Evolutionary conservation across 768 basidiomycete genomes (phyloP).

Genomic region (Termitomyces sp.): DNA sequence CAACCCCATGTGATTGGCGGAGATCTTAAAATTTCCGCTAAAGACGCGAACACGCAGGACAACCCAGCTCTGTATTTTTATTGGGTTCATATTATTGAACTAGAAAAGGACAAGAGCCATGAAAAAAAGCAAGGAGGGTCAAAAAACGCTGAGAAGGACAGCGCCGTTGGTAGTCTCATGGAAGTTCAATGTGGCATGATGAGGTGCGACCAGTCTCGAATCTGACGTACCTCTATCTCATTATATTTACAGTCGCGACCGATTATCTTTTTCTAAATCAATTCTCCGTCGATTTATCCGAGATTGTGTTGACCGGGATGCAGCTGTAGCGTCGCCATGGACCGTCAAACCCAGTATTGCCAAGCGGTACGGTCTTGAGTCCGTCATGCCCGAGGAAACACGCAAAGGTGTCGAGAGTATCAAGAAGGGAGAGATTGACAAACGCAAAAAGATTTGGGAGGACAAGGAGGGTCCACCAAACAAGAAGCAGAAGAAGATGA

Average conservation of each 20-base stretch:
- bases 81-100: constrained; percentile 81
- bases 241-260: constrained; percentile 71
- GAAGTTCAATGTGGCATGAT: constrained; percentile 79
- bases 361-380: constrained; percentile 78
- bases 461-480: constrained; percentile 80
- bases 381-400: constrained; percentile 83
- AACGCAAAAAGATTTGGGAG: constrained; percentile 88
- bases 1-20: constrained; percentile 69
- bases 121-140: constrained; percentile 53
- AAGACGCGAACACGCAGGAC: constrained; percentile 70
- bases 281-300: constrained; percentile 95
- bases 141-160: constrained; percentile 52
- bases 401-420: constrained; percentile 74
- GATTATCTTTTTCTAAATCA: constrained; percentile 93
- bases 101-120: constrained; percentile 65
- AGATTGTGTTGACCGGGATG: constrained; percentile 91
- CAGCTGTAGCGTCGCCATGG: constrained; percentile 94
- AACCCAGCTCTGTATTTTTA: constrained; percentile 84
- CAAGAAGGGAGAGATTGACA: constrained; percentile 88
- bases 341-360: constrained; percentile 87
- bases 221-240: neutral
- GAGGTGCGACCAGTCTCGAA: constrained; percentile 49
- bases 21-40: constrained; percentile 71
- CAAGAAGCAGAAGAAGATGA: constrained; percentile 81
- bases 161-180: constrained; percentile 73